Percentiles rank a stretch among this genome's conserved stretches.
Evolutionary conservation across 768 basidiomycete species (phyloP).

Genomic region (Panus rudis): DNA sequence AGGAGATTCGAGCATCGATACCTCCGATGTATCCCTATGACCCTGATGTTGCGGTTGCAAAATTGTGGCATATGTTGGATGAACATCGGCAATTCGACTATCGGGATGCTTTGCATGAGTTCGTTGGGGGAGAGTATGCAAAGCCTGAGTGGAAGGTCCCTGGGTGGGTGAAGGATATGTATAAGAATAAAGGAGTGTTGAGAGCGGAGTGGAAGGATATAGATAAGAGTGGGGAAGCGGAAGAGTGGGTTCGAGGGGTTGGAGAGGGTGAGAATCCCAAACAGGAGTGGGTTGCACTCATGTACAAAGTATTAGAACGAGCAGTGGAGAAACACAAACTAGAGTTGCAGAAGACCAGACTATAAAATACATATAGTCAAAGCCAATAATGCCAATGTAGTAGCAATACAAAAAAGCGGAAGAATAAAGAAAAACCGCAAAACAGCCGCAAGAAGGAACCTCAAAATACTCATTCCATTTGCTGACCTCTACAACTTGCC

Average conservation of each 20-base stretch:
- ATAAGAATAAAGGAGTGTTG: slow-evolving; percentile 38
- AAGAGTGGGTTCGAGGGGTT: slow-evolving; percentile 55
- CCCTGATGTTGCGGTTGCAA: slow-evolving; percentile 32
- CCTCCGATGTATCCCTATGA: not conserved
- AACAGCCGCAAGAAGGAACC: too few species aligned
- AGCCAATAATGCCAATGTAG: too few species aligned
- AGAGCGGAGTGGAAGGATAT: slow-evolving; percentile 52
- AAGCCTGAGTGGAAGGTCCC: slow-evolving; percentile 31
- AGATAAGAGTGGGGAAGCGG: slow-evolving; percentile 49
- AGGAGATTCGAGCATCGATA: slow-evolving; percentile 28
- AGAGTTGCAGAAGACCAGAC: slow-evolving; percentile 5
- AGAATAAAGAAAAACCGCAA: too few species aligned
- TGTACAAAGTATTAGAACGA: slow-evolving; percentile 28
- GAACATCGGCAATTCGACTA: slow-evolving; percentile 59
- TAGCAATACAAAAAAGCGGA: too few species aligned
- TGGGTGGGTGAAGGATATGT: slow-evolving; percentile 56
- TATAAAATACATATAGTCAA: not conserved
- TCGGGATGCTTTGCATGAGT: slow-evolving; percentile 48
- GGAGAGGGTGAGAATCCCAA: slow-evolving; percentile 49
- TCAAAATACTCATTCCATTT: too few species aligned
- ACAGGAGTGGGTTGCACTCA: slow-evolving; percentile 56
- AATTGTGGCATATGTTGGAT: slow-evolving; percentile 49
- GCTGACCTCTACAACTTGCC: too few species aligned
- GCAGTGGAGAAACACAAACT: slow-evolving; percentile 18
- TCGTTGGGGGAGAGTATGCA: slow-evolving; percentile 30